Evolutionary conservation across 441 rosid genomes (phyloP), one percentile per base, ranked within the genome.

Genomic region (Gossypium davidsonii): DNA sequence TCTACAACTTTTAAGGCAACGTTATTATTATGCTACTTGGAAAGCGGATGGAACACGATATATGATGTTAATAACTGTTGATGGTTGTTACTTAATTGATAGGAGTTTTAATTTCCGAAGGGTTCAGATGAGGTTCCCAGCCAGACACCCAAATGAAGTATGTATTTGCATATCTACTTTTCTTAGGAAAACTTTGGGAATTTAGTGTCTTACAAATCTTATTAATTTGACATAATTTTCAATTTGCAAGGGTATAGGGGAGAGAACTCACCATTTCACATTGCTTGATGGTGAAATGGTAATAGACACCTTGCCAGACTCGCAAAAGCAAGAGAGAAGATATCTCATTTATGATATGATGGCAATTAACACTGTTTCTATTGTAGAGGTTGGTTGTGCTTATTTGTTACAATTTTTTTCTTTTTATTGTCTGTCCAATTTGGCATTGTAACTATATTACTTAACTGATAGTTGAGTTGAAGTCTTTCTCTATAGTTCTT

Each of bases 281-380:
- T 82, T 96, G 80, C 96, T 96, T 78, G 99, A 96, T 81, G 99
- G 99, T 70, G 99, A 96, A 85, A 96, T 96, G 99, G 76, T 96
- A 61, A 96, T 96, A 28, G 98, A 96, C 78, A 90, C 88, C 52
- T n/a, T 93, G 85, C 97, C 98, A 49, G 98, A 96, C 75, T 85
- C 95, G 3, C 87, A 78, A 68, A 89, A 88, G 88, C 96, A 90
- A 85, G 98, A 92, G 86, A 93, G 99, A 81, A 88, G 99, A 87
- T 96, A 96, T 79, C 92, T 93, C 59, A 94, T 96, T 73, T 96
- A 93, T 88, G 99, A 96, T 83, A 73, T 93, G 86, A 93, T 96
- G 83, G 99, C 97, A 77, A 70, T 90, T 70, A 93, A 93, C 74
- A 79, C 83, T 14, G 77, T 78, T 42, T 87, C 99, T 65, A 78